Base-by-base conservation (phyloP, 768 basidiomycete species). In the Psilocybe cubensis region DNA sequence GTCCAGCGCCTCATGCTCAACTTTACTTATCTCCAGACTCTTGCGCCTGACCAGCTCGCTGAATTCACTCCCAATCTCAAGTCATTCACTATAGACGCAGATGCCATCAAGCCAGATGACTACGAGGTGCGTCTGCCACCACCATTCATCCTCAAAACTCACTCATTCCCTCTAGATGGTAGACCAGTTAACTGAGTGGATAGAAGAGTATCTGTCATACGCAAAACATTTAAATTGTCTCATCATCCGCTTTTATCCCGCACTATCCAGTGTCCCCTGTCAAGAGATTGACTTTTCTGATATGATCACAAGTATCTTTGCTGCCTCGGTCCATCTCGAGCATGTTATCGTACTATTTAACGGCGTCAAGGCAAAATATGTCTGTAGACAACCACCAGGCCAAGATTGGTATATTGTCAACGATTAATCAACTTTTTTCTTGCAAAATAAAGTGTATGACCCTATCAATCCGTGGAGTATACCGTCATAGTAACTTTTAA, bases 401-500 rank as follows among this genome's bases (percentile, higher is more conserved):
- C 45, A 58, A 38, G 64, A 67, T 42, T 69, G 68, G 66, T 65
- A 58, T 53, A 61, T 69, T 43, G 60, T 65, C 33, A 63, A 67
- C 56, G 59, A 59, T 53, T 62, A 56, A 52, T 58, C 20, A 51
- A 57, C 41, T 40, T 53, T 18, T 38, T 35, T 54, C n/a, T 48
- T 18, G 11, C 4, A 29, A 25, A 52, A 41, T 14, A 54, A 12
- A 46, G 25, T 7, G n/a, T 17, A 46, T 28, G 9, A 41, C 11
- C 9, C 18, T 43, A 18, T 20, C 20, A 25, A n/a, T 41, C 28
- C 12, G 57, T 61, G 17, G 68, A 69, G 57, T 79, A 78, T 9
- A 79, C 69, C 7, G 62, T 68, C 71, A 78, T 75, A 12, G 61
- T 55, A 2, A 72, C 65, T 2, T 63, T 70, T 24, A 78, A 56